These are phyloP conservation scores for Pichia sp. DNA, from an alignment of 1,139 yeast species.

Conservation along the genomic window DNA sequence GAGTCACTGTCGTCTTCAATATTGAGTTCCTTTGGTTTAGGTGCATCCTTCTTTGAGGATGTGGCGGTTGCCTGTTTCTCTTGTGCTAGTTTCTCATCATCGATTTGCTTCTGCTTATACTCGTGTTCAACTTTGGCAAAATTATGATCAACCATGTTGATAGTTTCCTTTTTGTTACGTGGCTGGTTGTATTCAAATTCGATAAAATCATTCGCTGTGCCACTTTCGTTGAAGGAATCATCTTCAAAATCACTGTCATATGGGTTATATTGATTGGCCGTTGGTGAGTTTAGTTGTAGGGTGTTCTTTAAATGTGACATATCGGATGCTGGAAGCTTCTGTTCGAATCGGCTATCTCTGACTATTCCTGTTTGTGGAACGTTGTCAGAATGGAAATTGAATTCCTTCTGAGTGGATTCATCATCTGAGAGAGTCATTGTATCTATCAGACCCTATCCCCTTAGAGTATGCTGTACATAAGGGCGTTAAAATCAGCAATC, in stretches of 20 bases:
- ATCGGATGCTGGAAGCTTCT: slow-evolving; percentile 3
- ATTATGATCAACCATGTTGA: slow-evolving; percentile 19
- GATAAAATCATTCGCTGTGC: slow-evolving; percentile 12
- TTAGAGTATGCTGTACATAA: no score
- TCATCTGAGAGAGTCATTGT: background rate
- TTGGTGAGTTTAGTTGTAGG: no score
- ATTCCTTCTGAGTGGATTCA: background rate
- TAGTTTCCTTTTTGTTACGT: slow-evolving; percentile 12
- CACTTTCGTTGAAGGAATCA: slow-evolving; percentile 4
- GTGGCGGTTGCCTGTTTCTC: background rate
- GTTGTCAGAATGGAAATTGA: background rate
- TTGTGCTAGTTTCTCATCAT: background rate
- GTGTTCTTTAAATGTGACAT: slow-evolving; percentile 1
- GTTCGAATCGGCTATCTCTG: slow-evolving; percentile 11
- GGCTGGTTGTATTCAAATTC: slow-evolving; percentile 20
- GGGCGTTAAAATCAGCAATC: no score
- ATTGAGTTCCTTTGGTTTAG: slow-evolving; percentile 14
- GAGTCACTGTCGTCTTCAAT: slow-evolving; percentile 18
- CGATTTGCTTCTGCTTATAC: background rate
- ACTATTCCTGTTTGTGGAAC: slow-evolving; percentile 2
- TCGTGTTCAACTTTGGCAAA: slow-evolving; percentile 11
- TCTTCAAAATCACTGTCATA: slow-evolving; percentile 1
- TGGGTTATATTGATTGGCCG: slow-evolving; percentile 3
- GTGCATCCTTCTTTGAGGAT: background rate
- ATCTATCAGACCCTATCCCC: no score